Conservation (phyloP, 495 filamentous ascomycete genomes). For the Penicillium salamii region DNA sequence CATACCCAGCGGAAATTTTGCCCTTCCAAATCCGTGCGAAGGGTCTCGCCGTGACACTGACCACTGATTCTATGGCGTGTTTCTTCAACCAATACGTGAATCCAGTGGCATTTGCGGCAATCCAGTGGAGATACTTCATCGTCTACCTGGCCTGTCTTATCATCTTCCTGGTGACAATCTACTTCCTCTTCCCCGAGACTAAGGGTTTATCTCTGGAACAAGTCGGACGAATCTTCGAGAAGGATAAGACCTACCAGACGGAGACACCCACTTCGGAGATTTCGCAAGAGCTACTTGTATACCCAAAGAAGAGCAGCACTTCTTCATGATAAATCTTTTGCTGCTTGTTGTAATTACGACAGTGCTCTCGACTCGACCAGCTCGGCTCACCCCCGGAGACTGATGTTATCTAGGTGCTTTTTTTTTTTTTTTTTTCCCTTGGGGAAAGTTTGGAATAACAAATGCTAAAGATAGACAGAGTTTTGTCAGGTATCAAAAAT, state of each 20-base stretch:
- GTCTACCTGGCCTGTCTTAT: conserved; percentile 52
- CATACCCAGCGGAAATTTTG: conserved; percentile 62
- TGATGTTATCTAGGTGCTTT: conserved; percentile 5
- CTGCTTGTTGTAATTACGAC: conserved; percentile 16
- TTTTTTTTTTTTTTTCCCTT: conserved; percentile 2
- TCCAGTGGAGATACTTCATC: conserved; percentile 54
- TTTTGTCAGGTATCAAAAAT: background rate
- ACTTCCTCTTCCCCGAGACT: conserved; percentile 64
- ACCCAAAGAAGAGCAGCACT: conserved; percentile 4
- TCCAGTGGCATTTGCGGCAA: conserved; percentile 47
- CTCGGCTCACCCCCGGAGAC: background rate
- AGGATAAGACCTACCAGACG: background rate
- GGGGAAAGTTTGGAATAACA: conserved; percentile 3
- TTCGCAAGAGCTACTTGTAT: conserved; percentile 3
- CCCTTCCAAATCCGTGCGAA: conserved; percentile 67
- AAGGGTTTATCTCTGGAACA: conserved; percentile 60
- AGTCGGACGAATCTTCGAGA: conserved; percentile 55
- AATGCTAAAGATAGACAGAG: conserved; percentile 8
- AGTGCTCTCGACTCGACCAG: conserved; percentile 7
- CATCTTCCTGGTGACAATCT: conserved; percentile 56
- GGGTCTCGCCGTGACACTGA: conserved; percentile 61
- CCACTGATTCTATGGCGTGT: conserved; percentile 54
- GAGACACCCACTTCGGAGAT: background rate
- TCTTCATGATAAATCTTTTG: conserved; percentile 4
- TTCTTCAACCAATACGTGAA: conserved; percentile 56